These are phyloP conservation scores for Aspergillus jensenii DNA, from an alignment of 2,329 filamentous ascomycete species.

Conservation along the genomic window DNA sequence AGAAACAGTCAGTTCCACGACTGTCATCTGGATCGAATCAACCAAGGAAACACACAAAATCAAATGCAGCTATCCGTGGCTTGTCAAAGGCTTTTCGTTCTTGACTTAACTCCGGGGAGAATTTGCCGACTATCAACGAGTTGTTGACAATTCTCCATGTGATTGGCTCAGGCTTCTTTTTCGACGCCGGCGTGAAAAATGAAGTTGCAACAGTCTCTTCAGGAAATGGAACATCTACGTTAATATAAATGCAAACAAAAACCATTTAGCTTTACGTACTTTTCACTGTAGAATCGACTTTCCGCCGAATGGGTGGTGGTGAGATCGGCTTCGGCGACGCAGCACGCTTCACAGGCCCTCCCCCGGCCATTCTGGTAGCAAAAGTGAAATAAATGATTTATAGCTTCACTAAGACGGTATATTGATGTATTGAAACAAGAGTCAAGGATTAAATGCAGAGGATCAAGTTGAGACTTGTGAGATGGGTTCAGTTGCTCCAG, in stretches of 20 bases:
- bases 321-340: slow-evolving; percentile 50
- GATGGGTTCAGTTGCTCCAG: not conserved
- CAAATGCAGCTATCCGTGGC: slow-evolving; percentile 47
- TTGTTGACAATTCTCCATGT: slow-evolving; percentile 67
- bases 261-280: slow-evolving; percentile 38
- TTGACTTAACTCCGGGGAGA: slow-evolving; percentile 40
- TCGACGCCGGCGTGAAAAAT: slow-evolving; percentile 84
- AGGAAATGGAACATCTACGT: not conserved
- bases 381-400: not conserved
- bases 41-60: slow-evolving; percentile 37
- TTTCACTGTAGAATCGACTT: slow-evolving; percentile 54
- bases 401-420: not conserved
- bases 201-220: slow-evolving; percentile 62
- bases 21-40: not conserved
- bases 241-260: not conserved
- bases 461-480: not conserved
- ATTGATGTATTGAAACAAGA: not conserved
- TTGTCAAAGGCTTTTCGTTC: slow-evolving; percentile 18
- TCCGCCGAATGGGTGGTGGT: slow-evolving; percentile 58
- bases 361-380: slow-evolving; percentile 26
- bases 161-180: slow-evolving; percentile 77
- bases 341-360: slow-evolving; percentile 33
- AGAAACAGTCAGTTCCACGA: not conserved
- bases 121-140: slow-evolving; percentile 75
- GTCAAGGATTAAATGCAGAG: not conserved